Conservation (phyloP, 2,329 filamentous ascomycete genomes). For the Pseudocercospora fijiensis region DNA sequence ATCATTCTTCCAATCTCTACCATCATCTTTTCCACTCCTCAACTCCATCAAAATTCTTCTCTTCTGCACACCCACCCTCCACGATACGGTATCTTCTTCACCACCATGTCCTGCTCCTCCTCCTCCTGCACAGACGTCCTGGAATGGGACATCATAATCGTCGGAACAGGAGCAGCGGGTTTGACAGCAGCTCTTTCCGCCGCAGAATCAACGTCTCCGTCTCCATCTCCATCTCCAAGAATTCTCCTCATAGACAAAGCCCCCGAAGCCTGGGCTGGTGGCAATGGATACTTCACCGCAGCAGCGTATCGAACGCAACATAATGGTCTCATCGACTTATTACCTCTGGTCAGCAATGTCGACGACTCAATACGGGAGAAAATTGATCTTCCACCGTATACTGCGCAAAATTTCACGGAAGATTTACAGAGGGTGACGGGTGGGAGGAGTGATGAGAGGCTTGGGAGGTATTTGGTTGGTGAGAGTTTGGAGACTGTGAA, state of each 20-base stretch:
- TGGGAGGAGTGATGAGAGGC: constrained; percentile 52
- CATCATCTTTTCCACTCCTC: no score
- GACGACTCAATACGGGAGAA: constrained; percentile 45
- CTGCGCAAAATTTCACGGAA: constrained; percentile 52
- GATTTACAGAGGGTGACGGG: constrained; percentile 60
- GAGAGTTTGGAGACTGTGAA: constrained; percentile 34
- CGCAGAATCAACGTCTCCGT: constrained; percentile 38
- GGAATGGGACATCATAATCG: constrained; percentile 50
- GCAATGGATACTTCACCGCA: constrained; percentile 65
- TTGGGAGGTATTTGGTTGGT: constrained; percentile 52
- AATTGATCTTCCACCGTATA: constrained; percentile 62
- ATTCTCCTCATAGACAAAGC: constrained; percentile 62
- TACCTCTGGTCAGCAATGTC: constrained; percentile 63
- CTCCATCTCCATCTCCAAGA: constrained; percentile 38
- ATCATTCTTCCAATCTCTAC: no score
- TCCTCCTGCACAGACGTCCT: background rate
- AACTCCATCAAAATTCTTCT: no score
- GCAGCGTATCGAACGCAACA: constrained; percentile 62
- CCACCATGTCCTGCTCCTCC: background rate
- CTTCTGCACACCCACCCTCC: no score
- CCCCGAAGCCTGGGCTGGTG: constrained; percentile 59
- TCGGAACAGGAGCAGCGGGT: constrained; percentile 65
- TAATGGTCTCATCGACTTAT: constrained; percentile 55
- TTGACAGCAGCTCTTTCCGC: constrained; percentile 61
- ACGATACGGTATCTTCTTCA: background rate